Base-by-base conservation (phyloP, 495 filamentous ascomycete genomes). In the Lophiotrema nucula region DNA sequence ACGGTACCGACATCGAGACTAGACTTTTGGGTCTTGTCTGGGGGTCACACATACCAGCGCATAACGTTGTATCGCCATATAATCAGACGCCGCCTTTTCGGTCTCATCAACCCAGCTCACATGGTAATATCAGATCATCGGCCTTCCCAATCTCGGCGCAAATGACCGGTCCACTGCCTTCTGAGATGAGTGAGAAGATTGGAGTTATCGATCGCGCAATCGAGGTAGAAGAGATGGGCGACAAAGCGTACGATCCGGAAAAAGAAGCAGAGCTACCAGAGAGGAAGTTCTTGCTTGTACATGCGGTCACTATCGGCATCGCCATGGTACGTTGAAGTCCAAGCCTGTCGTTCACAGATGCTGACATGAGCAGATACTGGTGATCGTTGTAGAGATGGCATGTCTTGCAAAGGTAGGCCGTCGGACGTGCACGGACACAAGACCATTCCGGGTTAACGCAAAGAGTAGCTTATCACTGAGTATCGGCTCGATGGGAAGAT, bases 1-100 rank as follows among this genome's bases (percentile, higher is more conserved):
- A 73, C 42, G 73, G 69, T 4, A 56, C 64, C 11, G 67, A 70
- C 52, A 54, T 76, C 12, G 73, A 76, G 60, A 62, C 60, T 24
- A 66, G 65, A 27, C 65, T 72, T 18, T 58, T 70, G 23, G 56
- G 65, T 10, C 38, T 66, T 26, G 68, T 68, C 56, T 59, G 62
- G 60, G 66, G 62, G 11, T 47, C 53, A 5, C 63, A 59, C 16
- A 51, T 60, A 1, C 57, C 62, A 12, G 28, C 58, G 15, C 46
- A 51, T 39, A 60, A 51, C 35, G 27, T 49, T 1, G 22, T 56
- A 11, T 28, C 51, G n/a, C 23, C 51, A 47, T 56, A 56, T 48
- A 55, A 55, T 24, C 56, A 18, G 41, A 12, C 56, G n/a, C 47
- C 21, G 4, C 39, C 28, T 18, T 23, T 53, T 6, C 48, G 35